Percentiles rank a stretch among this genome's conserved stretches.
These are phyloP conservation scores for Silybum marianum DNA, from an alignment of 129 eudicot genomes.

Conservation along the genomic window DNA sequence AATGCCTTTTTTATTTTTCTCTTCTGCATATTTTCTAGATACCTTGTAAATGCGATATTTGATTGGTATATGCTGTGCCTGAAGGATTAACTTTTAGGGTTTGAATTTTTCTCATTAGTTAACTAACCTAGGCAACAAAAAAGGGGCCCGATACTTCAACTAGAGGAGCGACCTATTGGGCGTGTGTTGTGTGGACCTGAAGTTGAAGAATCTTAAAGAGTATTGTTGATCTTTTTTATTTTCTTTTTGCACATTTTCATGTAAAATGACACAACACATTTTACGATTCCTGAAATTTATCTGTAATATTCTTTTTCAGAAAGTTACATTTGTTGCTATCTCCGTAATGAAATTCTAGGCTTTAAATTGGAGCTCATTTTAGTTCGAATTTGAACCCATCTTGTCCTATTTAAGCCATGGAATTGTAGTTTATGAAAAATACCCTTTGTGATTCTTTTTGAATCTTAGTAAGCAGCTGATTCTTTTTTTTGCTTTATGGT, in stretches of 20 bases:
- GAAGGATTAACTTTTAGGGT: slow-evolving; percentile 17
- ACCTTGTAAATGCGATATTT: slow-evolving; percentile 12
- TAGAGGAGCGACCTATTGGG: not conserved
- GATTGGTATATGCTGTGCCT: not conserved
- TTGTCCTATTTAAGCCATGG: slow-evolving; percentile 14
- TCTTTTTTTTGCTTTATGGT: not conserved
- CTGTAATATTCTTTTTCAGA: not conserved
- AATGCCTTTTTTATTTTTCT: not conserved
- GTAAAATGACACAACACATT: not conserved
- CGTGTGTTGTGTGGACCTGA: slow-evolving; percentile 10
- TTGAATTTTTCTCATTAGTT: not conserved
- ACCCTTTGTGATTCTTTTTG: not conserved
- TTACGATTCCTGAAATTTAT: not conserved
- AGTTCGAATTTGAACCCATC: not conserved
- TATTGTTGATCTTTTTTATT: slow-evolving; percentile 3
- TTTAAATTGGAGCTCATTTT: slow-evolving; percentile 12
- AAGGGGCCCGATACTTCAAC: too few species aligned
- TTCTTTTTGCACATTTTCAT: not conserved
- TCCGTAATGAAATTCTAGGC: not conserved
- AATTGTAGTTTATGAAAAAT: not conserved
- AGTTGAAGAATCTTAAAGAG: not conserved
- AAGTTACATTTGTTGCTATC: not conserved
- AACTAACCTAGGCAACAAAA: not conserved
- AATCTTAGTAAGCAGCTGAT: not conserved
- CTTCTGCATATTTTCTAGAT: not conserved